These are phyloP conservation scores for Graphilbum ipis-grandicollis DNA, from an alignment of 2,329 filamentous ascomycete species.

Conservation along the genomic window DNA sequence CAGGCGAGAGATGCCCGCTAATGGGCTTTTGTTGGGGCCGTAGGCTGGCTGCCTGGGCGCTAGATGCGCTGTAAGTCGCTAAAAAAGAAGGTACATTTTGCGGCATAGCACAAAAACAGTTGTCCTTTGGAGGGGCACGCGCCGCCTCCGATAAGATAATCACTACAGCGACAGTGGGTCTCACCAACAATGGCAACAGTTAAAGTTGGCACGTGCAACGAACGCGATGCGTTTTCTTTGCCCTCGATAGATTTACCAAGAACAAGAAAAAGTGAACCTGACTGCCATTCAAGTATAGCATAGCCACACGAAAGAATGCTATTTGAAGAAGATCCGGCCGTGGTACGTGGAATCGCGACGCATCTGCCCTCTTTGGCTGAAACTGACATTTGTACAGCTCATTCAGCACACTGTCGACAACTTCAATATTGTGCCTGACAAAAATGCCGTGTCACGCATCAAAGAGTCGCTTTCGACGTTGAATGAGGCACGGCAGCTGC, in stretches of 20 bases:
- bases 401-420: conserved; percentile 84
- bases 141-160: no score
- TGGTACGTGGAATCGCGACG: conserved; percentile 33
- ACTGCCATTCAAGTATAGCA: no score
- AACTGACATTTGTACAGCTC: conserved; percentile 34
- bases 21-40: no score
- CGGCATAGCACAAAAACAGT: not conserved
- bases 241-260: no score
- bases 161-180: no score
- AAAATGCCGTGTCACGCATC: conserved; percentile 65
- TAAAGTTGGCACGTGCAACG: not conserved
- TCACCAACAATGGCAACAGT: not conserved
- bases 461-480: conserved; percentile 69
- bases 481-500: conserved; percentile 66
- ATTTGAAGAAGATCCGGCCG: conserved; percentile 82
- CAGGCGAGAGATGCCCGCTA: no score
- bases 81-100: not conserved
- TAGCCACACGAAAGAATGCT: conserved; percentile 62
- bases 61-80: no score
- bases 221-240: no score
- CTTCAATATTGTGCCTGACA: conserved; percentile 89
- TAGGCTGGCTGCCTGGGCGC: no score
- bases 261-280: no score
- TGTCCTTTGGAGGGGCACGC: no score
- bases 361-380: not conserved